Base-by-base conservation (phyloP, 345 rosid species). In the Xanthoceras sorbifolium region DNA sequence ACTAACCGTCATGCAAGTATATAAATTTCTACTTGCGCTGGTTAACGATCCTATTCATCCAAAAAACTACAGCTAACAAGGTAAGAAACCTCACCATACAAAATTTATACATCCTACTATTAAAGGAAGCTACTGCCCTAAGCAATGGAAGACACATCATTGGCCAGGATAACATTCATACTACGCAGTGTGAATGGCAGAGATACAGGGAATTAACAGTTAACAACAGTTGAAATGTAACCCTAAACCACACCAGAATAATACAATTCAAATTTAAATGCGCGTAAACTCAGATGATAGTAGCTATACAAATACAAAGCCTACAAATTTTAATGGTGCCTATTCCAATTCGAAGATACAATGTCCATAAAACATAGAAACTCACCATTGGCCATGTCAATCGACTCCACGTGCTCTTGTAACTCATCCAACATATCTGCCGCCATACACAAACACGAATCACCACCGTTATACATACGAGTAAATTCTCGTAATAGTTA, bases 361-460 rank as follows among this genome's bases (percentile, higher is more conserved):
- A n/a, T n/a, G n/a, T n/a, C n/a, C n/a, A n/a, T n/a, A n/a, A n/a
- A n/a, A 17, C 50, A 42, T 17, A 46, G 54, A 72, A 60, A 44
- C 78, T 42, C 76, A 88, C 89, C 91, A 55, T 86, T 88, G 20
- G 91, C 91, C 89, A 83, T 86, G 84, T 88, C 91, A 71, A 88
- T 86, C 23, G 87, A 78, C 69, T 85, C 89, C 38, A 85, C 92
- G 65, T 91, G 91, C 82, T 91, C 93, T 74, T 91, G 91, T 25
- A 91, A 71, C 82, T 91, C 93, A 40, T 89, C 93, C 89, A 91
- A 79, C 86, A 90, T 78, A 83, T 84, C 92, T 91, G 85, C 75
- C 77, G 80, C 26, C 67, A 50, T 0, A 62, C 26, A 55, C n/a
- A 26, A 11, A 5, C 32, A 34, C 6, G 29, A 42, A 42, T 3